Evolutionary conservation across 169 alveolate genomes (phyloP), one percentile per base, ranked within the genome.

Genomic region (Toxoplasma gondii): DNA sequence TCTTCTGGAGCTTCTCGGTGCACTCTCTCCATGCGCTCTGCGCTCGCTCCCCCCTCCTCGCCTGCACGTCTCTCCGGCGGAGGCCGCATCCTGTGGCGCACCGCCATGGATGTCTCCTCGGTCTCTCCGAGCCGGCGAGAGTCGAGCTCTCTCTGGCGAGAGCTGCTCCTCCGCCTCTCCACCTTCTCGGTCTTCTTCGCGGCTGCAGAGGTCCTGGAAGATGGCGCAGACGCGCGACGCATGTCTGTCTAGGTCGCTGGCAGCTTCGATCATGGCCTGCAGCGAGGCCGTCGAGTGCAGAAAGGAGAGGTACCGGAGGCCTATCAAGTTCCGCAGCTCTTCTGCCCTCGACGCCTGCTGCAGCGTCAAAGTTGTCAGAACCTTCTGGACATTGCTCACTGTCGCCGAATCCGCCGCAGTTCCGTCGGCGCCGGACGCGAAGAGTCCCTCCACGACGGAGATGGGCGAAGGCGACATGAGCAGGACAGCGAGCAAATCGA

Each of bases 301-400:
- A 36, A 82, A 82, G 2, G 90, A 82, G 34, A 82, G 90, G 41
- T 41, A 43, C 38, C 90, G 53, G 34, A 41, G n/a, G 36, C 90
- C 67, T 2, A 82, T 82, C 90, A 82, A 43, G 36, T 38, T 41
- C 34, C 90, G 2, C 64, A 82, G 27, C 64, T 82, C 90, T 31
- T 82, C 90, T 2, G n/a, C 39, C 67, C 90, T 82, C 41, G 53
- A 43, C 41, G 90, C 90, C 64, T 82, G 90, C 67, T 82, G 90
- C 12, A 82, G 38, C 39, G 90, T 82, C 90, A 82, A 27, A 36
- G 34, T 24, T 5, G 39, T 82, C 67, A 82, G 67, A 24, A 44
- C 90, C 67, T 82, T 22, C 90, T 82, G 90, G 34, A 43, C 90
- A 10, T 82, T 34, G 54, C 34, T 49, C 24, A 82, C 64, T 10